Percentiles rank a stretch among this genome's conserved stretches.
Evolutionary conservation across 2,329 filamentous ascomycete species (phyloP).

Genomic region (Pyrenophora seminiperda): DNA sequence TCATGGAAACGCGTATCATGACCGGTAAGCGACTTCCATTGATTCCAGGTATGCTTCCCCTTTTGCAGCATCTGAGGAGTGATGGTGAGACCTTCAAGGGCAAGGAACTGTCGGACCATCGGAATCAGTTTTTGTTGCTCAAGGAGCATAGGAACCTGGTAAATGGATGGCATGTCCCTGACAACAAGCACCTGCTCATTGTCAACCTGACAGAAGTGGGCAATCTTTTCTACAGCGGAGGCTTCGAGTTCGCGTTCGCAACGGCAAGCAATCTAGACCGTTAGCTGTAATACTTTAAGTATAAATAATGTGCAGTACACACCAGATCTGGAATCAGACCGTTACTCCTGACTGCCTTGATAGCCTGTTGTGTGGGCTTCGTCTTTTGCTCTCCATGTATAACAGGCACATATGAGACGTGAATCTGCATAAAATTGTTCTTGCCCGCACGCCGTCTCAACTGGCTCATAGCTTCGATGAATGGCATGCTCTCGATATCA

Average conservation of each 20-base stretch:
- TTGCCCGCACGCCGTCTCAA: constrained; percentile 73
- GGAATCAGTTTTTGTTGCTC: constrained; percentile 76
- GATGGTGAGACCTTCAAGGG: constrained; percentile 64
- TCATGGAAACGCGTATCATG: constrained; percentile 70
- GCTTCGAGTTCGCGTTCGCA: constrained; percentile 78
- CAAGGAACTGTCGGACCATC: constrained; percentile 68
- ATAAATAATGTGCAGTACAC: constrained; percentile 25
- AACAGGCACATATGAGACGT: constrained; percentile 86
- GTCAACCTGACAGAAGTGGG: constrained; percentile 86
- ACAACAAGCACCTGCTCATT: constrained; percentile 84
- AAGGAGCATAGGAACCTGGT: constrained; percentile 93
- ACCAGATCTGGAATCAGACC: constrained; percentile 68
- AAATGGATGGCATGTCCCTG: constrained; percentile 85
- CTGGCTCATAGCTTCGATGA: constrained; percentile 84
- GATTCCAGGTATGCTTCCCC: constrained; percentile 73
- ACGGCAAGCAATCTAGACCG: constrained; percentile 80
- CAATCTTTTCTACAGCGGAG: constrained; percentile 82
- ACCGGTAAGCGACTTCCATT: constrained; percentile 75
- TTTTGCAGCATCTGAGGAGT: constrained; percentile 61
- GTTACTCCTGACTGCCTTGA: constrained; percentile 80
- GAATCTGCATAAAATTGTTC: constrained; percentile 84
- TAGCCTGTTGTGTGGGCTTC: constrained; percentile 92
- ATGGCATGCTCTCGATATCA: constrained; percentile 86
- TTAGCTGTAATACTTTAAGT: not conserved
- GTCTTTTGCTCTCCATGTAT: constrained; percentile 85